Evolutionary conservation across 108 stramenopile species (phyloP), one percentile per base, ranked within the genome.

Genomic region (Discostella pseudostelligera): DNA sequence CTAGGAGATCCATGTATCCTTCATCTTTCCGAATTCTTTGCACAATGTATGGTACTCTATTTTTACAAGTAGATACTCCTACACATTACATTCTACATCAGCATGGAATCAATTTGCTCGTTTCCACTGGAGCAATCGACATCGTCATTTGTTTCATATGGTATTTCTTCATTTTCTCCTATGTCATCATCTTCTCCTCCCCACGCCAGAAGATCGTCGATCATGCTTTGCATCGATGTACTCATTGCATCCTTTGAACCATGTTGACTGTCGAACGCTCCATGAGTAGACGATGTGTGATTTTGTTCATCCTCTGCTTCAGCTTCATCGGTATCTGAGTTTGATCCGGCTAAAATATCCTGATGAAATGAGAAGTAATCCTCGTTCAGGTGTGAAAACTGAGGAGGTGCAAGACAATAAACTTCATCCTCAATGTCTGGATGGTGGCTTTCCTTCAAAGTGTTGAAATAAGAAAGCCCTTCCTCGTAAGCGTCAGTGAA

Each of bases 151-250:
- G 46, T 6, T 60, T 59, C 50, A 60, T 60, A 11, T 44, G 49
- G 11, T 14, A 48, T 51, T 1, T 72, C 60, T 45, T 80, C 80
- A 47, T 84, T 84, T 35, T 74, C 73, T 7, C 55, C 58, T 35
- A 70, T 69, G 1, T 60, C 58, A 10, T 88, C 86, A 56, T 86
- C 76, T 24, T 81, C 73, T 8, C 83, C 92, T n/a, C 92, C 87
- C 89, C 89, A 90, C 40, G 64, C 67, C 84, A 94, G 87, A 37
- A 94, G 67, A 9, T 89, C 89, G 62, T 94, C 87, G n/a, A 94
- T 88, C n/a, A 94, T 59, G 51, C 89, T 90, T 71, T 90, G 85
- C 89, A 94, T 94, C 3, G 75, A 76, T 19, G 48, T 69, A 13
- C 77, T 93, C 77, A 87, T 63, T 24, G 56, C 60, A 25, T 87